Evolutionary conservation across 139 green algal species (phyloP).

Genomic region (Pleodorina starrii): DNA sequence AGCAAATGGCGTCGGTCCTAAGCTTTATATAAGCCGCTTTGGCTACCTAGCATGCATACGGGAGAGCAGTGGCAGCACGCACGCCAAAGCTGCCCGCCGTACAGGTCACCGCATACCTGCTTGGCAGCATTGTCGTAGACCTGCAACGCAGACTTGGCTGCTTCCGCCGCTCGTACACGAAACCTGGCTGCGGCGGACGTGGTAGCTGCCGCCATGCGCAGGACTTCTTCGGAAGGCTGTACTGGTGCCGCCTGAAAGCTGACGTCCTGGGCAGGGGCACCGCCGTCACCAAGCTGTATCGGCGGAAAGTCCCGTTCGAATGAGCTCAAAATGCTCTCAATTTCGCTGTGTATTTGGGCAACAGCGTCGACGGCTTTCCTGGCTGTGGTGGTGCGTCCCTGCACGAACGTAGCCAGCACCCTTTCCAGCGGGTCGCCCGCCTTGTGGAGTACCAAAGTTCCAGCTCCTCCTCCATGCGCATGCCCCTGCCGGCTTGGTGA

Average conservation of each 20-base stretch:
- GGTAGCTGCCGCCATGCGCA: conserved; percentile 37
- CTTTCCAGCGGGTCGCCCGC: not conserved
- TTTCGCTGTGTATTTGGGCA: conserved; percentile 20
- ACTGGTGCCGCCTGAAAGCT: not conserved
- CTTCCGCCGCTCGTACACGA: conserved; percentile 23
- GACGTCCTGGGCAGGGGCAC: not conserved
- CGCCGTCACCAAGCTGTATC: not conserved
- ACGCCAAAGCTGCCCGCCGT: too few relatives aligned
- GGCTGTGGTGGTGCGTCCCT: not conserved
- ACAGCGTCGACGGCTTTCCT: conserved; percentile 7
- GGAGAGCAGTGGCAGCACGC: too few relatives aligned
- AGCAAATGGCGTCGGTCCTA: too few relatives aligned
- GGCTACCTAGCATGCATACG: too few relatives aligned
- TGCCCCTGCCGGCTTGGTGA: too few relatives aligned
- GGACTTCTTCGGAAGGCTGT: conserved; percentile 25
- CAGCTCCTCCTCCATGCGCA: not conserved
- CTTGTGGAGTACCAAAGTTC: not conserved
- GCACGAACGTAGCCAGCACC: not conserved
- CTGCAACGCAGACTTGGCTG: conserved; percentile 25
- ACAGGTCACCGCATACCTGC: too few relatives aligned
- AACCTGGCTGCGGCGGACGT: conserved; percentile 22
- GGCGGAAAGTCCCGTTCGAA: conserved; percentile 39
- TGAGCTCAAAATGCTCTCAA: conserved; percentile 14
- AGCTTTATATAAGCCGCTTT: too few relatives aligned
- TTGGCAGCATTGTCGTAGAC: conserved; percentile 40